A percentile compares a stretch with the other conserved stretches of the same genome.
These are phyloP conservation scores for Leavenworthia alabamica DNA, from an alignment of 345 rosid genomes.

Conservation along the genomic window DNA sequence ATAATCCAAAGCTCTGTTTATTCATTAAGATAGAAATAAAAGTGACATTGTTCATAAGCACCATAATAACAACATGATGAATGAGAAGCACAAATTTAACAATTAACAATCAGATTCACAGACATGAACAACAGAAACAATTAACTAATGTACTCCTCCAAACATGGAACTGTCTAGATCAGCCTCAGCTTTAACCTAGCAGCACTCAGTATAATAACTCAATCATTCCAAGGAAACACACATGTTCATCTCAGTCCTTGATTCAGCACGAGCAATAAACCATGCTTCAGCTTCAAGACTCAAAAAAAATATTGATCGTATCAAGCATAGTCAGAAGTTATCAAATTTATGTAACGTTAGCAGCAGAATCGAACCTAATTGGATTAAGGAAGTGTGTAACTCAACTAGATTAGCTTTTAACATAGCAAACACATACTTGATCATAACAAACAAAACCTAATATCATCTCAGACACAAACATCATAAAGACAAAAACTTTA, in stretches of 20 bases:
- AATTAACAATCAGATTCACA: background rate
- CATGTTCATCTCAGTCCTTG: background rate
- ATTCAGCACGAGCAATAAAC: background rate
- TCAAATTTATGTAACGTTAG: background rate
- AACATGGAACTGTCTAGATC: background rate
- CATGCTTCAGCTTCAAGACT: background rate
- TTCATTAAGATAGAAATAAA: background rate
- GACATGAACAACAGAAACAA: background rate
- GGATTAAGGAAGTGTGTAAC: background rate
- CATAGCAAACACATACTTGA: background rate
- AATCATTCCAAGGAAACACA: background rate
- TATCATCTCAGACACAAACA: background rate
- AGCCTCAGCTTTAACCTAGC: background rate
- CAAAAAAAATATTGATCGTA: background rate
- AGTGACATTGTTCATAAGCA: conserved; percentile 1
- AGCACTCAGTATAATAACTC: background rate
- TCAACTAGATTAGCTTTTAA: background rate
- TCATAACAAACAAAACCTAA: background rate
- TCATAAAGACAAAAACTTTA: background rate
- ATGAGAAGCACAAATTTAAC: background rate
- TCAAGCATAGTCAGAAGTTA: background rate
- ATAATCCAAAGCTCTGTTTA: conserved; percentile 74
- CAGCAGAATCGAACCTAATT: background rate
- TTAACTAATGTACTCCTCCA: background rate
- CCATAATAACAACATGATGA: background rate